Base-by-base conservation (phyloP, 2,329 filamentous ascomycete species). In the Allantophomopsis cytisporea region DNA sequence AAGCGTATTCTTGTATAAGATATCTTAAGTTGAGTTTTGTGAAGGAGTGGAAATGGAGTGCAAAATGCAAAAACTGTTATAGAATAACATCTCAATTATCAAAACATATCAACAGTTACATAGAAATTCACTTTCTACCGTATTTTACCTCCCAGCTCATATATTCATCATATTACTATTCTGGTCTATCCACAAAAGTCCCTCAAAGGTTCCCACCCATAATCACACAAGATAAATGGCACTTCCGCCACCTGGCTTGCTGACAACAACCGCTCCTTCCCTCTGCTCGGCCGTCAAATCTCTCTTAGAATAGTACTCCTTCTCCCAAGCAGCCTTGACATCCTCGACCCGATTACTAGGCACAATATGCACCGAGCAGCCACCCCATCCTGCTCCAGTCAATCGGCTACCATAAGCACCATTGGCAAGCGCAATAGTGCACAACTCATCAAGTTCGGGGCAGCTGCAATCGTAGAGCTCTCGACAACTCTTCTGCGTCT, bases 371-470 rank as follows among this genome's bases (percentile, higher is more conserved):
- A 98, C 89, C 44, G 77, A 91, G 63, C 91, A 96, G 2, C 91
- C 91, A 45, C 91, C 91, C 91, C 91, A 98, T 3, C 91, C 91
- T 1, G 91, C 91, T 31, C 91, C 91, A 0, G 89, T 96, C 50
- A 95, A 63, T 18, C 89, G 69, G 50, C 83, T 87, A 20, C 89
- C 91, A 56, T 86, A 87, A 14, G 83, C 76, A 2, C 91, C 91
- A 1, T 83, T 83, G 13, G 66, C 68, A 20, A 79, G 70, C 0
- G 88, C 88, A 48, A 96, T 80, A 31, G 68, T 59, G 59, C 89
- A 96, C 31, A 98, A 73, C 45, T 84, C 71, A 57, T 98, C 89
- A n/a, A 96, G 73, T 60, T 96, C 88, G 0, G 83, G 78, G 51
- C 85, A 94, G 52, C 83, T 91, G 64, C 89, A 96, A 53, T 95